Base-by-base conservation (phyloP, 2,329 filamentous ascomycete genomes). In the Microcera coccophila region DNA sequence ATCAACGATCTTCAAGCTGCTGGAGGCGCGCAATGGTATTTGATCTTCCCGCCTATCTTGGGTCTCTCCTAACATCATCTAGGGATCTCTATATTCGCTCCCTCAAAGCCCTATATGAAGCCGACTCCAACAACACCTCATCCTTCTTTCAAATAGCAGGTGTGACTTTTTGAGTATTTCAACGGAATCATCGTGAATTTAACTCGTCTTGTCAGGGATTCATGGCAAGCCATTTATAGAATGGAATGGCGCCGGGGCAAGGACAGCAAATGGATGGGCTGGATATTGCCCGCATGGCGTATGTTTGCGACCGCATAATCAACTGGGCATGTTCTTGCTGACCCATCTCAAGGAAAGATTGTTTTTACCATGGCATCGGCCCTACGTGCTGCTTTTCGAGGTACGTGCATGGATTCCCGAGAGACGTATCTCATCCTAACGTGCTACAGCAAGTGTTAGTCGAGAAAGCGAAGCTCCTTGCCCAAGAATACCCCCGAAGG, bases 351-450 rank as follows among this genome's bases (percentile, higher is more conserved):
- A 75, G 74, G 71, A 77, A 55, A 61, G 67, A n/a, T 56, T 73
- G 18, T 76, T 79, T 48, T 54, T 70, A 5, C 60, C 72, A 15
- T 81, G 76, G 78, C 78, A 82, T 57, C 73, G 77, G 5, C 71
- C 76, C 3, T 81, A 75, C 45, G 54, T 79, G 32, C 63, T 71
- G 7, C 64, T 81, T 5, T 79, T 68, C 42, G 78, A 82, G 67
- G 74, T 76, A 60, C 15, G 29, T 32, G 7, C 8, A 17, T 17
- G 7, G 29, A n/a, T 32, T n/a, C 29, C 15, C 8, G 12, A 8
- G 15, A 17, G 5, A 7, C 29, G 29, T n/a, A 32, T 17, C 11
- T 32, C 8, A 32, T 9, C 29, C 54, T 60, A 15, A 45, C 42
- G 18, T 12, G 17, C 14, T 19, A n/a, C 44, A 78, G 75, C 78